These are phyloP conservation scores for Microdochium paspali DNA, from an alignment of 2,329 filamentous ascomycete species.

Conservation along the genomic window DNA sequence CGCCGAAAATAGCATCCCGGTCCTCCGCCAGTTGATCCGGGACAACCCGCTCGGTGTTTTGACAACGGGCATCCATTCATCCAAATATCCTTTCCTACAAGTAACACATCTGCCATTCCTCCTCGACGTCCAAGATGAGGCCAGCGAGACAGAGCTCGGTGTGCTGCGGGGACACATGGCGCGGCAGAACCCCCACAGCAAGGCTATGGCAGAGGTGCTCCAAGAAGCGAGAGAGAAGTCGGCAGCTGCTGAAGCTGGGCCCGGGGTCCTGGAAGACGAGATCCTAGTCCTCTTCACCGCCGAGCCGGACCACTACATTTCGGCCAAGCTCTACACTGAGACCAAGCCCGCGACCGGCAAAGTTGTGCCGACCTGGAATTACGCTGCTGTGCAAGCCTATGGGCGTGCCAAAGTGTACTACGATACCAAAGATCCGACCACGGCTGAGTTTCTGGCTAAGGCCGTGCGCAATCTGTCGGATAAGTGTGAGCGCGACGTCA, in stretches of 20 bases:
- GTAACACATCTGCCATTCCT: conserved; percentile 52
- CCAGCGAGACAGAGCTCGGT: conserved; percentile 28
- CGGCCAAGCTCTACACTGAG: conserved; percentile 57
- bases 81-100: conserved; percentile 39
- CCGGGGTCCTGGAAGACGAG: conserved; percentile 32
- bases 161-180: conserved; percentile 53
- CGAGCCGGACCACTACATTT: conserved; percentile 52
- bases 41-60: conserved; percentile 53
- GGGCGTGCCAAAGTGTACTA: conserved; percentile 44
- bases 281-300: conserved; percentile 55
- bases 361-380: conserved; percentile 65
- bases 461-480: conserved; percentile 44
- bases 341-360: conserved; percentile 57
- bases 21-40: conserved; percentile 45
- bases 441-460: conserved; percentile 33
- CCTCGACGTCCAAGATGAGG: conserved; percentile 36
- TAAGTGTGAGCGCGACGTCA: conserved; percentile 41
- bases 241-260: neutral
- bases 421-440: conserved; percentile 35
- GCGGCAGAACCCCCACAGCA: conserved; percentile 52
- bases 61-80: conserved; percentile 49
- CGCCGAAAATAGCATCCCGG: conserved; percentile 36
- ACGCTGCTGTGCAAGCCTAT: conserved; percentile 55
- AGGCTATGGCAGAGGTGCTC: conserved; percentile 44
- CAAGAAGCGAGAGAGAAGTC: conserved; percentile 8